Percentiles rank a stretch among this genome's conserved stretches.
phyloP scores from a whole-genome alignment of 2,329 filamentous ascomycete species.

The Leptosphaerulina australis region DNA sequence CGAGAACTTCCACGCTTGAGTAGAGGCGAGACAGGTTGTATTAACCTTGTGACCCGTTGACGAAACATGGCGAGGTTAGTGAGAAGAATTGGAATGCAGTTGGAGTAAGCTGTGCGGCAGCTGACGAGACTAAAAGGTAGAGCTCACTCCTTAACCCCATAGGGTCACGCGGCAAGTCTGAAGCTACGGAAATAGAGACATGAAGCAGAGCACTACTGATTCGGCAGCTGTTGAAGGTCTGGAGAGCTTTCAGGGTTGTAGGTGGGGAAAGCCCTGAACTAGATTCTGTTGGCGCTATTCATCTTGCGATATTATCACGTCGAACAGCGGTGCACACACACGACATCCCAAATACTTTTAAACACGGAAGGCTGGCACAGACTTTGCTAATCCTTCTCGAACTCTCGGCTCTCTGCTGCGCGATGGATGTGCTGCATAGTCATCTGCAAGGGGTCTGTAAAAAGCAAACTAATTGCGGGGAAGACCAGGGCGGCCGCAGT shows the following conservation, averaged over 20 bases:
- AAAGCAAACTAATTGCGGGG: constrained; percentile 48
- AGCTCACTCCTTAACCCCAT: constrained; percentile 32
- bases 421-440: constrained; percentile 45
- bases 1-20: constrained; percentile 38
- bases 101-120: constrained; percentile 22
- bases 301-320: constrained; percentile 34
- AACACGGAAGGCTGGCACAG: constrained; percentile 40
- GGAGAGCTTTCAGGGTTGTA: constrained; percentile 15
- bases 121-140: constrained; percentile 22
- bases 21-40: constrained; percentile 37
- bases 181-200: constrained; percentile 27
- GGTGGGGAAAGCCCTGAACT: constrained; percentile 46
- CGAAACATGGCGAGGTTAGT: constrained; percentile 41
- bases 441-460: constrained; percentile 47
- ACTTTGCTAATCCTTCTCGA: constrained; percentile 24
- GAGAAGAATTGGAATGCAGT: constrained; percentile 17
- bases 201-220: constrained; percentile 21
- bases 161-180: constrained; percentile 28
- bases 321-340: constrained; percentile 41
- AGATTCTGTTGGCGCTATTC: constrained; percentile 45
- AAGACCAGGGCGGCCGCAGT: constrained; percentile 35
- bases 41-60: constrained; percentile 34
- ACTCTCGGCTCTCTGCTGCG: constrained; percentile 40
- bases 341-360: constrained; percentile 32
- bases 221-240: constrained; percentile 3